Conservation (phyloP, 345 rosid species). For the Melaleuca quinquenervia region DNA sequence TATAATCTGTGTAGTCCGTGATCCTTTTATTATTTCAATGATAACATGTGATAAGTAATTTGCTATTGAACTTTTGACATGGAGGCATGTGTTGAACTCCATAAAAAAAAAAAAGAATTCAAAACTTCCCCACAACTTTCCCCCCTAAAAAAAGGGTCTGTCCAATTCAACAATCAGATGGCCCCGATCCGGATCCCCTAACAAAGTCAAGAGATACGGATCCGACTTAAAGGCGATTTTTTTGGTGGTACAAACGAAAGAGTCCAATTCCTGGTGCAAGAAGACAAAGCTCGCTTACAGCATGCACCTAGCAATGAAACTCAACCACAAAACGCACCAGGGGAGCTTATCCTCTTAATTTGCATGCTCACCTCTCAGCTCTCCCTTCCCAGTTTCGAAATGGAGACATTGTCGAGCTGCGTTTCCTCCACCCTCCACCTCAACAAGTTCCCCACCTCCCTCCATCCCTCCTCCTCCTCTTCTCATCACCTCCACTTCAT, state of each 20-base stretch:
- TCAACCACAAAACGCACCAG: not conserved
- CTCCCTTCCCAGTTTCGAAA: not conserved
- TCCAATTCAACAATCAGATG: no score
- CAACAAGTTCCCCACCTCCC: constrained; percentile 13
- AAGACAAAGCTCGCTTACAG: not conserved
- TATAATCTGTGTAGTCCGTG: no score
- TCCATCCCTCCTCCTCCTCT: constrained; percentile 5
- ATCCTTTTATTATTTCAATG: not conserved
- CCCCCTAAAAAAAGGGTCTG: no score
- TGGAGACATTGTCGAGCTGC: constrained; percentile 54
- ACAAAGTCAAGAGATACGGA: no score
- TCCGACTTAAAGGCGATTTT: not conserved
- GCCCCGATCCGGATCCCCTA: no score
- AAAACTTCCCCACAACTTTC: no score
- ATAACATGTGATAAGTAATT: not conserved
- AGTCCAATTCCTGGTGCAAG: not conserved
- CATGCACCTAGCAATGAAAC: not conserved
- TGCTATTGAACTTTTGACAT: not conserved
- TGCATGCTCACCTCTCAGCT: not conserved
- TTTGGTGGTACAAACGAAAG: not conserved
- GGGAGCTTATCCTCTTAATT: not conserved
- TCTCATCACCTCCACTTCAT: constrained; percentile 2
- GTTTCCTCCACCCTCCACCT: constrained; percentile 28
- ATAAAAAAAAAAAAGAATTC: no score
- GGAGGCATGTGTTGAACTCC: not conserved